Conservation (phyloP, 352 stramenopile species). For the Globisporangium radiosum region DNA sequence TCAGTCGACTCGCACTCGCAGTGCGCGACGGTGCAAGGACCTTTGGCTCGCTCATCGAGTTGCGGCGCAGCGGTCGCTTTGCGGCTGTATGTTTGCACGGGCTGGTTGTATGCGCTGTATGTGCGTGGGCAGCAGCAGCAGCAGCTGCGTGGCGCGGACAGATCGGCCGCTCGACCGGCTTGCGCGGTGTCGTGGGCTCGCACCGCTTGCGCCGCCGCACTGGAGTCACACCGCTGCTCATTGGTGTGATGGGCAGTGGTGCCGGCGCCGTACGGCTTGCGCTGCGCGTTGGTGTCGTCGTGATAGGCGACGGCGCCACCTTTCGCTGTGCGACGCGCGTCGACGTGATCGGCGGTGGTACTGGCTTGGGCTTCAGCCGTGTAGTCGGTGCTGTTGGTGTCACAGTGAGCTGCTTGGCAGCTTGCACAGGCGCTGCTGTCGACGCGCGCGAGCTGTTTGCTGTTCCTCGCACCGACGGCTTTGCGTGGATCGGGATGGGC, state of each 20-base stretch:
- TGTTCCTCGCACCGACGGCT: neutral
- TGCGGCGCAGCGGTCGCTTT: constrained; percentile 1
- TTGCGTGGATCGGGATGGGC: constrained; percentile 3
- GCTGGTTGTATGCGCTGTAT: neutral
- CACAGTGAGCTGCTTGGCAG: neutral
- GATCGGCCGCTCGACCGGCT: neutral
- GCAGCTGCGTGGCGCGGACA: constrained; percentile 7
- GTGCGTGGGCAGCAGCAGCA: neutral
- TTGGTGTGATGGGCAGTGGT: neutral
- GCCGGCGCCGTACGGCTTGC: neutral
- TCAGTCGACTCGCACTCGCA: neutral
- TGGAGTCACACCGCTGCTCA: too few relatives aligned
- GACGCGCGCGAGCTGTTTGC: too few relatives aligned
- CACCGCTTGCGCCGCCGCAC: neutral
- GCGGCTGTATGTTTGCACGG: neutral
- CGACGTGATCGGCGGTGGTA: neutral
- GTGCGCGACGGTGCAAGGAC: neutral
- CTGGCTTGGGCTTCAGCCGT: neutral
- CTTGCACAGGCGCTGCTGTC: too few relatives aligned
- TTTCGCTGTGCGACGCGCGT: neutral
- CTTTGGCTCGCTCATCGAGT: constrained; percentile 4
- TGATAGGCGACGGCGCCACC: neutral
- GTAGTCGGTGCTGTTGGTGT: neutral
- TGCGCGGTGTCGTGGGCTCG: constrained; percentile 8
- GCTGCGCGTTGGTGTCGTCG: neutral